These are phyloP conservation scores for Mrakia blollopis DNA, from an alignment of 768 basidiomycete genomes.

Conservation along the genomic window DNA sequence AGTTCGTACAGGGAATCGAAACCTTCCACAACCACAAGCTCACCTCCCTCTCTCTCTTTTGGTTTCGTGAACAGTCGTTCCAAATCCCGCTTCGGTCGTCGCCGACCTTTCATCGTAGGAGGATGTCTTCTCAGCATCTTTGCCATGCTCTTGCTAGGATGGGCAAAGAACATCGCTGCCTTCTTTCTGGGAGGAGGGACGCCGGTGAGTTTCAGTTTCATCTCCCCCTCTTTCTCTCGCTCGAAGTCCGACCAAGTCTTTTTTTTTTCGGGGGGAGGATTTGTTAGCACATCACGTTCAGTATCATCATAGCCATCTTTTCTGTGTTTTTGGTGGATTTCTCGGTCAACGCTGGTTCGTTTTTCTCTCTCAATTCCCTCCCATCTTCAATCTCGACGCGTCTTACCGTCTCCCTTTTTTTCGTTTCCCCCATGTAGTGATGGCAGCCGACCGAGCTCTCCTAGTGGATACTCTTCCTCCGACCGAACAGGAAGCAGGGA, in stretches of 20 bases:
- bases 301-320: conserved; percentile 70
- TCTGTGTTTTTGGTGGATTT: conserved; percentile 68
- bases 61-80: conserved; percentile 48
- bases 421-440: conserved; percentile 51
- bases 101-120: conserved; percentile 77
- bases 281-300: conserved; percentile 59
- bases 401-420: too few species aligned
- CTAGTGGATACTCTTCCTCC: conserved; percentile 79
- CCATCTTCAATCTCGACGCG: not conserved
- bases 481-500: conserved; percentile 69
- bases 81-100: conserved; percentile 73
- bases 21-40: too few species aligned
- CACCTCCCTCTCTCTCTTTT: not conserved
- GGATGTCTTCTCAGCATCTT: conserved; percentile 62
- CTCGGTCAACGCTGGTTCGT: conserved; percentile 36
- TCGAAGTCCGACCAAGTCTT: not conserved
- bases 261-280: too few species aligned
- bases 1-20: not conserved
- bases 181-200: conserved; percentile 44
- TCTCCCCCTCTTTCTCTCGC: conserved; percentile 12
- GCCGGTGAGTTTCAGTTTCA: conserved; percentile 39
- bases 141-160: conserved; percentile 78
- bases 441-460: conserved; percentile 83
- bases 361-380: too few species aligned
- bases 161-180: conserved; percentile 63